phyloP scores from a whole-genome alignment of 441 rosid genomes.

The Flueggea neowawraea region DNA sequence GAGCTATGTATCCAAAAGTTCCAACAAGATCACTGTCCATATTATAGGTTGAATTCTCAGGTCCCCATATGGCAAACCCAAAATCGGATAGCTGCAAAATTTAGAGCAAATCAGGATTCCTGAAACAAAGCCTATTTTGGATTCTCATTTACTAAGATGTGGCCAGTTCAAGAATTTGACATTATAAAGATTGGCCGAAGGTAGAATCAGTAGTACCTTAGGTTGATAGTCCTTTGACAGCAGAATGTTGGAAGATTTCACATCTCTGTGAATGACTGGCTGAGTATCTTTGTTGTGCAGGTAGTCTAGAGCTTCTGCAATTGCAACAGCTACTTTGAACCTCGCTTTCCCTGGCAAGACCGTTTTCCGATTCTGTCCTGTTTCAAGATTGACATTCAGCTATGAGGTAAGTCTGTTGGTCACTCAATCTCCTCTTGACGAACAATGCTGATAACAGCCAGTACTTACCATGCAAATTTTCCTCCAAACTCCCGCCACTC shows the following conservation, averaged over 20 bases:
- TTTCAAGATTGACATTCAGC: conserved; percentile 13
- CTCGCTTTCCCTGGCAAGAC: conserved; percentile 60
- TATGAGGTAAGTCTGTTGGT: background rate
- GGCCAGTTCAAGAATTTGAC: no score
- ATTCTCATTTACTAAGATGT: no score
- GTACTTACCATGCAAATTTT: conserved; percentile 51
- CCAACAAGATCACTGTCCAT: conserved; percentile 65
- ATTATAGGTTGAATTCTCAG: conserved; percentile 34
- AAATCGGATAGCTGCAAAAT: conserved; percentile 69
- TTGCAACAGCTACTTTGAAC: conserved; percentile 48
- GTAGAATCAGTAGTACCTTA: conserved; percentile 39
- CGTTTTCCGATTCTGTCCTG: conserved; percentile 23
- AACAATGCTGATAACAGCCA: background rate
- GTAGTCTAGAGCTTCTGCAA: conserved; percentile 73
- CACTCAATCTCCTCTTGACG: conserved; percentile 4
- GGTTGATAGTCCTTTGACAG: conserved; percentile 64
- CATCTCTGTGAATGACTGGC: conserved; percentile 81
- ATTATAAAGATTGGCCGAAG: no score
- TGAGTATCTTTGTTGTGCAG: conserved; percentile 50
- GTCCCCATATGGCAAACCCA: conserved; percentile 81
- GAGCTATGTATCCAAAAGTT: conserved; percentile 94
- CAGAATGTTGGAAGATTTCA: conserved; percentile 86
- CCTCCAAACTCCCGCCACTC: conserved; percentile 67
- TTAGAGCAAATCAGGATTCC: background rate
- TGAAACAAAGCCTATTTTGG: no score